These are phyloP conservation scores for Blastobotrys illinoisensis DNA, from an alignment of 1,139 yeast genomes.

Conservation along the genomic window DNA sequence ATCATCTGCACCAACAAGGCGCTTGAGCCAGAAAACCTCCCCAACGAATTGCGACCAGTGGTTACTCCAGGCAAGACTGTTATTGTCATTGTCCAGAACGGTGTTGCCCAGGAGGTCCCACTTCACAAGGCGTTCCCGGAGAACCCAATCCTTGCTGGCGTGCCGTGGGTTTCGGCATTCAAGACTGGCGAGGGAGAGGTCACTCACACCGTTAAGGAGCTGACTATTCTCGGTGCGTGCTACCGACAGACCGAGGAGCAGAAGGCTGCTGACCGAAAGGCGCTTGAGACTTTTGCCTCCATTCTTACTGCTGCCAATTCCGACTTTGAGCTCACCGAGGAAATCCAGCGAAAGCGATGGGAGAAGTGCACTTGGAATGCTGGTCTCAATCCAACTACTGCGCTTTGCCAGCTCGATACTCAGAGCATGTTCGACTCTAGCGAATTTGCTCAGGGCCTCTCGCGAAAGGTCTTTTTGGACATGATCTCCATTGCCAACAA, in stretches of 20 bases:
- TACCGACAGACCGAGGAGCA: constrained; percentile 8
- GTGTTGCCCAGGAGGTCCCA: constrained; percentile 57
- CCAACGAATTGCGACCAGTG: constrained; percentile 48
- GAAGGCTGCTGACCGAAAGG: constrained; percentile 5
- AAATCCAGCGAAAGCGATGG: constrained; percentile 43
- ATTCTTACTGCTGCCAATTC: constrained; percentile 16
- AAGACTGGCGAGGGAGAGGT: constrained; percentile 40
- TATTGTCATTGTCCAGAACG: constrained; percentile 59
- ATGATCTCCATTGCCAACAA: constrained; percentile 48
- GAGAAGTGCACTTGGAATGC: constrained; percentile 62
- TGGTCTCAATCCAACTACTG: constrained; percentile 51
- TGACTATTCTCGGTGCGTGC: constrained; percentile 48
- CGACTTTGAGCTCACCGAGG: constrained; percentile 15
- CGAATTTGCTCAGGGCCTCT: constrained; percentile 14
- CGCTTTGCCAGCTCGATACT: constrained; percentile 46
- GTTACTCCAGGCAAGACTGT: constrained; percentile 42
- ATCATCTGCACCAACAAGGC: constrained; percentile 60
- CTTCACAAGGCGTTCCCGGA: constrained; percentile 48
- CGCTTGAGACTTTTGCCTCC: constrained; percentile 10
- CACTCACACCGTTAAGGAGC: constrained; percentile 42
- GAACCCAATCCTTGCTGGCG: constrained; percentile 53
- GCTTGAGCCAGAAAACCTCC: constrained; percentile 50
- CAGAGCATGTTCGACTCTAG: constrained; percentile 34
- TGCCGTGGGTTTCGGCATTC: constrained; percentile 54
- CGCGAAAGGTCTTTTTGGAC: constrained; percentile 52